Conservation (phyloP, 2,329 filamentous ascomycete genomes). For the Sporothrix luriei region DNA sequence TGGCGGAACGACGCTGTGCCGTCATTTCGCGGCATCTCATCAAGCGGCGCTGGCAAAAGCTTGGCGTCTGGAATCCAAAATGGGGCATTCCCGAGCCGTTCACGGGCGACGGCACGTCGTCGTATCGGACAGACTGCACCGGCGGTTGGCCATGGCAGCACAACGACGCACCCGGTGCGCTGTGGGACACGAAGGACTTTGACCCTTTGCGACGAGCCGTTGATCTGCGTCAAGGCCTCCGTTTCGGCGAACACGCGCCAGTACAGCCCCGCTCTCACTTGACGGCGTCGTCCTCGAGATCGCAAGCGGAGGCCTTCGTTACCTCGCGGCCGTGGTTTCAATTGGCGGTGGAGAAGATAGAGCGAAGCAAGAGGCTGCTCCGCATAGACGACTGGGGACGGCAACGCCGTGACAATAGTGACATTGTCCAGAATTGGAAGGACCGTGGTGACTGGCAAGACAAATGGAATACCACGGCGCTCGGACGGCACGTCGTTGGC, state of each 20-base stretch:
- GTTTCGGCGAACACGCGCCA: slow-evolving; percentile 8
- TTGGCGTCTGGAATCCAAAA: not conserved
- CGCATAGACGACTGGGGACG: not conserved
- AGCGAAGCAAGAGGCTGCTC: not conserved
- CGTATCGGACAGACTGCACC: not conserved
- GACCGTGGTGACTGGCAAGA: slow-evolving; percentile 13
- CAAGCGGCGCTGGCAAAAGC: slow-evolving; percentile 13
- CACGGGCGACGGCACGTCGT: no score
- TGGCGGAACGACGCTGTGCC: not conserved
- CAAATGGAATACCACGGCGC: not conserved
- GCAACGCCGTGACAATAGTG: not conserved
- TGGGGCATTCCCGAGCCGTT: slow-evolving; percentile 15
- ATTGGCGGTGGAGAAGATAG: not conserved
- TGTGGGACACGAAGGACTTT: no score
- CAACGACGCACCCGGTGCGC: no score
- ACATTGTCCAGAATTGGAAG: not conserved
- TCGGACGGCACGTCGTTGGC: not conserved
- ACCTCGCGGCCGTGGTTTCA: slow-evolving; percentile 18
- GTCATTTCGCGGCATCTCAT: not conserved
- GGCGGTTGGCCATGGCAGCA: not conserved
- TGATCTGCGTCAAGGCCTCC: not conserved
- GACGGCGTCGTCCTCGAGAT: not conserved
- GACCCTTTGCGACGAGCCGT: not conserved
- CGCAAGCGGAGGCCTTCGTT: not conserved
- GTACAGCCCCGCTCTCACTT: not conserved